phyloP scores from a whole-genome alignment of 768 basidiomycete genomes.

The Naganishia friedmannii region DNA sequence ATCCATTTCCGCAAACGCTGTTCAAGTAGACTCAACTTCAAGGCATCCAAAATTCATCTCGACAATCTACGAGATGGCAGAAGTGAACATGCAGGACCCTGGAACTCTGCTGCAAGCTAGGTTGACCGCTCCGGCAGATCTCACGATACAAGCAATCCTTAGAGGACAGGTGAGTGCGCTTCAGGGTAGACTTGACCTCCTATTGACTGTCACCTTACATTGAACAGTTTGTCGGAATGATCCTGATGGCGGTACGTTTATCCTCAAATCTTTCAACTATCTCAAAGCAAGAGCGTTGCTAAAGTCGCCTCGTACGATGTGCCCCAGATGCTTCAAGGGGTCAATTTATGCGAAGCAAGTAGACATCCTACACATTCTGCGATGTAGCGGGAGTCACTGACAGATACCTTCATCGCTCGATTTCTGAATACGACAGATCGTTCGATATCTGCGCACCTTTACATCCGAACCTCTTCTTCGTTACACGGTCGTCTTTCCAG shows the following conservation, averaged over 20 bases:
- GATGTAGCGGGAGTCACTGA: no score
- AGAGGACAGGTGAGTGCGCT: neutral
- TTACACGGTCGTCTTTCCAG: slow-evolving; percentile 11
- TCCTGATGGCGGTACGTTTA: slow-evolving; percentile 17
- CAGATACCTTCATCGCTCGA: neutral
- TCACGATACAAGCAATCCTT: neutral
- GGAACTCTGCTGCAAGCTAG: neutral
- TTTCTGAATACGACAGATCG: neutral
- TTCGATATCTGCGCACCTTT: slow-evolving; percentile 14
- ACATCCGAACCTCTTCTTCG: slow-evolving; percentile 17
- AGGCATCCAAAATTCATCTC: neutral
- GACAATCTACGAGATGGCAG: neutral
- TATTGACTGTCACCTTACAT: no score
- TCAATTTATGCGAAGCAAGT: slow-evolving; percentile 13
- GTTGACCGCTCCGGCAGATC: neutral
- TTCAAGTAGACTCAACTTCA: neutral
- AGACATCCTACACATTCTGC: no score
- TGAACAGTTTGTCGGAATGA: slow-evolving; percentile 10
- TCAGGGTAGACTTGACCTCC: no score
- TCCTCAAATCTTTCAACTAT: neutral
- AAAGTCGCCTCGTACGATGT: neutral
- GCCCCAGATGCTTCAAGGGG: slow-evolving; percentile 5
- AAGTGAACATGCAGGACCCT: neutral
- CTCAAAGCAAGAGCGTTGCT: neutral
- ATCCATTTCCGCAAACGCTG: neutral